Evolutionary conservation across 768 basidiomycete genomes (phyloP).

Genomic region (Boletales sp.): DNA sequence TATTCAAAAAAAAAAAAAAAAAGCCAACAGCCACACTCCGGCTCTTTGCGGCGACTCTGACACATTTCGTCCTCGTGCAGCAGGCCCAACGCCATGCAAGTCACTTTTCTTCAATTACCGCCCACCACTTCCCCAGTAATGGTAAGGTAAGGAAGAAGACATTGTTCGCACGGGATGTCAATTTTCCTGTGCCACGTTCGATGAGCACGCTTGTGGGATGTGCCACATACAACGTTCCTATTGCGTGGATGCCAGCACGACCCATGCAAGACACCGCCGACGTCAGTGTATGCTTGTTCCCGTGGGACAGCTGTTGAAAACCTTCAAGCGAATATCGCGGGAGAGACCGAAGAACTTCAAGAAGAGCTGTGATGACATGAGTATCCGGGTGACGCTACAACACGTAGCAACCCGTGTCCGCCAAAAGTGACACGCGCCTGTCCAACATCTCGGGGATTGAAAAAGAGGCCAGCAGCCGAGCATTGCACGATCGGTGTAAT

Average conservation of each 20-base stretch:
- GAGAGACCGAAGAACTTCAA: not conserved
- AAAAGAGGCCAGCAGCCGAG: not conserved
- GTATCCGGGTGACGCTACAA: too few species aligned
- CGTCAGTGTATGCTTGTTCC: conserved; percentile 6
- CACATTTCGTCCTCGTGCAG: not conserved
- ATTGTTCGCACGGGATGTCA: conserved; percentile 1
- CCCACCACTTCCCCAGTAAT: conserved; percentile 4
- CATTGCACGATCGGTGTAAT: conserved; percentile 8
- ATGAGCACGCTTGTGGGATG: conserved; percentile 5
- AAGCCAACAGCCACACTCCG: not conserved
- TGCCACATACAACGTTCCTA: conserved; percentile 7
- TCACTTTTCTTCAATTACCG: conserved; percentile 21
- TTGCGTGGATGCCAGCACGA: not conserved
- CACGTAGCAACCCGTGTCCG: too few species aligned
- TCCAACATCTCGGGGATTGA: conserved; percentile 19
- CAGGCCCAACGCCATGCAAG: not conserved
- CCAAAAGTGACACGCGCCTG: conserved; percentile 5
- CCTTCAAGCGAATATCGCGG: conserved; percentile 1
- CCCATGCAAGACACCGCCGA: conserved; percentile 5
- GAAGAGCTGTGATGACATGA: too few species aligned
- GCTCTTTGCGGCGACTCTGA: conserved; percentile 4
- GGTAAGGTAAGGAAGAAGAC: not conserved
- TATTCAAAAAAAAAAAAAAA: not conserved
- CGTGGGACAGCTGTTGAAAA: conserved; percentile 1
- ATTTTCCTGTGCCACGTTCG: not conserved